These are phyloP conservation scores for Boechera divaricarpa DNA, from an alignment of 345 rosid species.

Conservation along the genomic window DNA sequence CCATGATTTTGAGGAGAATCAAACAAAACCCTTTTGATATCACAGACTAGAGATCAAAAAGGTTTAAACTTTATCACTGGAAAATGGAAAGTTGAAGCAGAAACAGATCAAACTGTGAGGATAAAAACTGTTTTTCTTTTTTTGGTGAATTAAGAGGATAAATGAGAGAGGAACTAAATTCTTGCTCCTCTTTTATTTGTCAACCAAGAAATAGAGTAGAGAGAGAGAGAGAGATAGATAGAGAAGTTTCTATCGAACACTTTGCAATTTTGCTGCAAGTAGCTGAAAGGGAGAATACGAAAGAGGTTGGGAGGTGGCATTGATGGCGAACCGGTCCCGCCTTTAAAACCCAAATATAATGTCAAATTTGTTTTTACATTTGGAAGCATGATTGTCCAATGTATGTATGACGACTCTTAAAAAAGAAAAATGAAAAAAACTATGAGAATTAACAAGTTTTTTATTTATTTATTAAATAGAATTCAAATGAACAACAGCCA, in stretches of 20 bases:
- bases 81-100: slow-evolving; percentile 21
- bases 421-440: no score
- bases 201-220: no score
- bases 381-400: background rate
- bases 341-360: slow-evolving; percentile 14
- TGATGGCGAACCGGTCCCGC: slow-evolving; percentile 46
- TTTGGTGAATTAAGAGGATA: slow-evolving; percentile 9
- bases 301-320: slow-evolving; percentile 44
- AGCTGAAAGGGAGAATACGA: slow-evolving; percentile 32
- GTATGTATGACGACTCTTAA: background rate
- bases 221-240: background rate
- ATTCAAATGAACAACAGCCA: no score
- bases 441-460: no score
- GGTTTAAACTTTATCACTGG: slow-evolving; percentile 24
- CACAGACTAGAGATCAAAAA: slow-evolving; percentile 17
- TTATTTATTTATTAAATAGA: no score
- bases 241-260: slow-evolving; percentile 14
- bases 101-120: slow-evolving; percentile 49
- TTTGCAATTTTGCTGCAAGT: slow-evolving; percentile 33
- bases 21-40: slow-evolving; percentile 42
- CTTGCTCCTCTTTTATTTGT: background rate
- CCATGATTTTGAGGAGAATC: slow-evolving; percentile 53
- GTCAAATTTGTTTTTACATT: slow-evolving; percentile 13
- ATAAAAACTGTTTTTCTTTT: no score
- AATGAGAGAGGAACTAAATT: slow-evolving; percentile 14